These are phyloP conservation scores for Gelatoporia subvermispora DNA, from an alignment of 768 basidiomycete species.

Conservation along the genomic window DNA sequence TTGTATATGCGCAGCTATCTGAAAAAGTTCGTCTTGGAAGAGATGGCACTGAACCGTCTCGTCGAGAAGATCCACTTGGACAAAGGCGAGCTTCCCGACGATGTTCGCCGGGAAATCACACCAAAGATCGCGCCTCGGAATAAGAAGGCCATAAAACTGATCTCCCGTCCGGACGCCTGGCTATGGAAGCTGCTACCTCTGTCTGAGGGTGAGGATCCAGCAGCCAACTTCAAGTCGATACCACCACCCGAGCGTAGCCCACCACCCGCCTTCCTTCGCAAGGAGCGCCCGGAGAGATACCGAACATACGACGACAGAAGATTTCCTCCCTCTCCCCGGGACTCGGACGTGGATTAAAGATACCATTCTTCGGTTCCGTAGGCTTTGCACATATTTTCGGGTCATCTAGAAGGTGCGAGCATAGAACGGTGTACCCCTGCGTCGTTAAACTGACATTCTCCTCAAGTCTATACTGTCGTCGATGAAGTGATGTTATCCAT, in stretches of 20 bases:
- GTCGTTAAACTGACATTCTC: no score
- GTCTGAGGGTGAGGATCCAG: background rate
- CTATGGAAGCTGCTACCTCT: slow-evolving; percentile 1
- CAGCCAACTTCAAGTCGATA: background rate
- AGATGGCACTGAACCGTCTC: slow-evolving; percentile 13
- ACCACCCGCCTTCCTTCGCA: no score
- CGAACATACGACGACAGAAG: background rate
- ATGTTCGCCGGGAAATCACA: background rate
- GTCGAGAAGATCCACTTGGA: slow-evolving; percentile 17
- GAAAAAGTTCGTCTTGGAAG: slow-evolving; percentile 17
- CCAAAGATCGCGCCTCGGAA: background rate
- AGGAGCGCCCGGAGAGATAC: background rate
- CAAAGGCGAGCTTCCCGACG: background rate
- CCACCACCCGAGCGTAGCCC: no score
- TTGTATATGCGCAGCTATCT: slow-evolving; percentile 16
- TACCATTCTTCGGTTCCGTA: background rate
- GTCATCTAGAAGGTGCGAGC: no score
- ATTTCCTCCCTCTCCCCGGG: background rate
- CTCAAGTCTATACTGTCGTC: no score
- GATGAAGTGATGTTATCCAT: no score
- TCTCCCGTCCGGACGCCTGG: background rate
- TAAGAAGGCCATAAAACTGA: background rate
- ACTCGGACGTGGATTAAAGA: background rate
- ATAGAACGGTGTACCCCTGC: no score
- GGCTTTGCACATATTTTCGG: no score